Percentiles rank a stretch among this genome's conserved stretches.
Conservation (phyloP, 2,329 filamentous ascomycete genomes). For the Talaromyces sp. region DNA sequence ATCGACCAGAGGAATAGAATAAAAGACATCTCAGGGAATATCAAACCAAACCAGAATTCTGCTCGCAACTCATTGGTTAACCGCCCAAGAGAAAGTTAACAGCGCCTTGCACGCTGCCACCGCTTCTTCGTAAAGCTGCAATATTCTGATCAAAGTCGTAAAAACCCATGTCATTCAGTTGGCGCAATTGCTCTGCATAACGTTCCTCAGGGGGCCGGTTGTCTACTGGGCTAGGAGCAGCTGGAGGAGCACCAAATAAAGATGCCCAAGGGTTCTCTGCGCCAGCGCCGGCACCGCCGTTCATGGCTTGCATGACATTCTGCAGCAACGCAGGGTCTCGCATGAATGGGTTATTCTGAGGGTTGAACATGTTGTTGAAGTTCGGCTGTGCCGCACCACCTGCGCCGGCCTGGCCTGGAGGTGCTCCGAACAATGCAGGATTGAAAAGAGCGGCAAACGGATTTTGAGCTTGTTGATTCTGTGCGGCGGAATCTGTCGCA, state of each 20-base stretch:
- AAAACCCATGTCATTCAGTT: conserved; percentile 99
- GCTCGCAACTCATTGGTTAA: conserved; percentile 14
- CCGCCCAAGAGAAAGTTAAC: conserved; percentile 43
- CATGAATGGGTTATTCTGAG: conserved; percentile 55
- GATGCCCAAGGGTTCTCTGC: conserved; percentile 44
- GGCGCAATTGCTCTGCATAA: conserved; percentile 83
- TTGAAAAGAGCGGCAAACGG: conserved; percentile 68
- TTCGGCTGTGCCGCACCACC: conserved; percentile 28
- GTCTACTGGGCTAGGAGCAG: conserved; percentile 59
- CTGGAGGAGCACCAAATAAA: conserved; percentile 54
- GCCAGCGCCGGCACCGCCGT: conserved; percentile 31
- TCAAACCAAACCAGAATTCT: background rate
- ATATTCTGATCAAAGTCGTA: conserved; percentile 95
- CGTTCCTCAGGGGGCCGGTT: conserved; percentile 89
- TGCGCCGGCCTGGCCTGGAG: conserved; percentile 29
- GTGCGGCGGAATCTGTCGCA: conserved; percentile 33
- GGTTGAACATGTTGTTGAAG: conserved; percentile 47
- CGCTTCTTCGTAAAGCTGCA: conserved; percentile 78
- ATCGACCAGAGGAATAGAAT: background rate
- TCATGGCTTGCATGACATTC: conserved; percentile 55
- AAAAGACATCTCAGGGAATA: background rate
- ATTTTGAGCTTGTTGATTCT: conserved; percentile 50
- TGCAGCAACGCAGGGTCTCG: conserved; percentile 60
- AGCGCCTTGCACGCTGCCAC: conserved; percentile 88
- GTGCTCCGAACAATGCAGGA: conserved; percentile 39